phyloP scores from a whole-genome alignment of 768 basidiomycete species.

The Leccinum arenicola region DNA sequence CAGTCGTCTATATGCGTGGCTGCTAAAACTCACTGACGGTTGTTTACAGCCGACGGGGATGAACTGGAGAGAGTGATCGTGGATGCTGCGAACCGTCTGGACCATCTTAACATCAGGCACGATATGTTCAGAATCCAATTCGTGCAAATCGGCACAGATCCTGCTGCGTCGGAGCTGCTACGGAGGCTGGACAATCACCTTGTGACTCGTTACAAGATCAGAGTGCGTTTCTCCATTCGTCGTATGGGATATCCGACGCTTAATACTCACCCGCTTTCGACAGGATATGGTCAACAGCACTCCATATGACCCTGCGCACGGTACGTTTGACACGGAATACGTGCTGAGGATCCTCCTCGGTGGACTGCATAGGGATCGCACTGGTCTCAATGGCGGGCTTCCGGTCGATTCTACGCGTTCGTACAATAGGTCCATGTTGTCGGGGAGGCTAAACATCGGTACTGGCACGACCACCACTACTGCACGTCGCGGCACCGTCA shows the following conservation, averaged over 20 bases:
- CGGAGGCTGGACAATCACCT: constrained; percentile 42
- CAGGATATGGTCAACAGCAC: constrained; percentile 50
- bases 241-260: not conserved
- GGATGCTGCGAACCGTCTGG: constrained; percentile 37
- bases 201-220: constrained; percentile 27
- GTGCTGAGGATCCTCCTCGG: constrained; percentile 36
- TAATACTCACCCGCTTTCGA: not conserved
- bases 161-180: constrained; percentile 37
- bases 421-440: not conserved
- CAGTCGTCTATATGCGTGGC: not conserved
- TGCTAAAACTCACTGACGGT: not conserved
- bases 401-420: not conserved
- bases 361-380: constrained; percentile 16
- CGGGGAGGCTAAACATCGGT: constrained; percentile 3
- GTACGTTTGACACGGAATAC: constrained; percentile 33
- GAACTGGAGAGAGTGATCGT: constrained; percentile 33
- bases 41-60: constrained; percentile 25
- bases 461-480: too few relatives aligned
- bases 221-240: constrained; percentile 13
- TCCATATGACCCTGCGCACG: constrained; percentile 32
- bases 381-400: constrained; percentile 10
- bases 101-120: constrained; percentile 32
- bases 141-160: constrained; percentile 43
- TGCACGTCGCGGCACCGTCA: too few relatives aligned
- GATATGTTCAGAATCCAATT: constrained; percentile 46